Base-by-base conservation (phyloP, 2,329 filamentous ascomycete genomes). In the Sarocladium brachiariae region DNA sequence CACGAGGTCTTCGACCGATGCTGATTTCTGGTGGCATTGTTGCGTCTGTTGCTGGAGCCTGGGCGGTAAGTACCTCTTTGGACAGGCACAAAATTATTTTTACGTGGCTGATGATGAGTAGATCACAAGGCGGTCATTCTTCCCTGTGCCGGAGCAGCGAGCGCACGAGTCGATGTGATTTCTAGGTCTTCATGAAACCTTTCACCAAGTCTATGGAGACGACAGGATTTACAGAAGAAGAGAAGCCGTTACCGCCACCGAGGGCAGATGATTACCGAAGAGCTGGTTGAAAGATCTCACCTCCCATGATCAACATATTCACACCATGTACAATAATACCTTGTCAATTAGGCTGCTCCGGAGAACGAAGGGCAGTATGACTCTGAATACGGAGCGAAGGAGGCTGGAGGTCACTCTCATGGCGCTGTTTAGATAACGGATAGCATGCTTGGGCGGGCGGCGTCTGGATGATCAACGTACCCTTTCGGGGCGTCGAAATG, bases 51-150 rank as follows among this genome's bases (percentile, higher is more conserved):
- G 95, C 93, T 51, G 90, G 87, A 57, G 79, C 74, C 53, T 99
- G 95, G 93, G 86, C 91, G 63, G 92, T 99, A 82, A 71, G 88
- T 82, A n/a, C n/a, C n/a, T n/a, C n/a, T n/a, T n/a, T n/a, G n/a
- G n/a, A n/a, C n/a, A n/a, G n/a, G n/a, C n/a, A n/a, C n/a, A n/a
- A n/a, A n/a, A n/a, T n/a, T n/a, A 35, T 30, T 37, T 4, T 25
- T 5, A 10, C 14, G 8, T 30, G 14, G 35, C 47, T 53, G 38
- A 57, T n/a, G 21, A 39, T 21, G 16, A 18, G 16, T 27, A 71
- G 69, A 54, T 71, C 61, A 58, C 61, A 30, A 66, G 71, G 58
- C 66, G 65, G 56, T 67, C 70, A 35, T 67, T 75, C 59, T 73
- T 74, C 58, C 63, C 69, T 30, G 59, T 65, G 25, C 61, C 66